These are phyloP conservation scores for Plasmodium billcollinsi DNA, from an alignment of 169 alveolate genomes.

Conservation along the genomic window DNA sequence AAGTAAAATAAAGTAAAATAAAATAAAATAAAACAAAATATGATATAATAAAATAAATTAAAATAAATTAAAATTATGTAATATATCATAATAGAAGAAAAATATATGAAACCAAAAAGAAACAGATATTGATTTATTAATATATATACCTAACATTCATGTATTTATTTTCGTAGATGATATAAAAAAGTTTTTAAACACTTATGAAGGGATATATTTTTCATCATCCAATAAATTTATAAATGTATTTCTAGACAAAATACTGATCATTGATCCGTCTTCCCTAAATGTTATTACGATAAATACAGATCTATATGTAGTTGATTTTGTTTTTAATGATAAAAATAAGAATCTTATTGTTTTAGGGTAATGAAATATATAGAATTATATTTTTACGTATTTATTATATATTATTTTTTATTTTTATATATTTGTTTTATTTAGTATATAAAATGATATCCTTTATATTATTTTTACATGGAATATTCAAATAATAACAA, in stretches of 20 bases:
- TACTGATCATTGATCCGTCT: constrained; percentile 51
- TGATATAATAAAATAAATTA: too few relatives aligned
- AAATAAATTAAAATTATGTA: background rate
- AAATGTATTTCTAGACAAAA: constrained; percentile 64
- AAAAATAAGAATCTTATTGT: constrained; percentile 42
- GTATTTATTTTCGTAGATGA: constrained; percentile 33
- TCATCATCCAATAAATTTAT: constrained; percentile 48
- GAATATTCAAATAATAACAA: too few relatives aligned
- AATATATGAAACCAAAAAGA: too few relatives aligned
- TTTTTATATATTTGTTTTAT: too few relatives aligned
- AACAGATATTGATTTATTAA: background rate
- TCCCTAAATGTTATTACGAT: constrained; percentile 49
- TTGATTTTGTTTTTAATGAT: constrained; percentile 56
- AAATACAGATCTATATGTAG: constrained; percentile 32
- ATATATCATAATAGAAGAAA: background rate
- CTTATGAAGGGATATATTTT: constrained; percentile 58
- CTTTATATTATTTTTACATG: too few relatives aligned
- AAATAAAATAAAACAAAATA: background rate
- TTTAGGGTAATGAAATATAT: constrained; percentile 33
- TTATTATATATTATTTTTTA: too few relatives aligned
- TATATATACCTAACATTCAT: background rate
- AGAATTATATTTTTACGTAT: too few relatives aligned
- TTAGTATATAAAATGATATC: too few relatives aligned
- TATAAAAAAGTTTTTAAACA: constrained; percentile 38
- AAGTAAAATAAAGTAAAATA: background rate